Evolutionary conservation across 768 basidiomycete species (phyloP).

Genomic region (Mycena haematopus): DNA sequence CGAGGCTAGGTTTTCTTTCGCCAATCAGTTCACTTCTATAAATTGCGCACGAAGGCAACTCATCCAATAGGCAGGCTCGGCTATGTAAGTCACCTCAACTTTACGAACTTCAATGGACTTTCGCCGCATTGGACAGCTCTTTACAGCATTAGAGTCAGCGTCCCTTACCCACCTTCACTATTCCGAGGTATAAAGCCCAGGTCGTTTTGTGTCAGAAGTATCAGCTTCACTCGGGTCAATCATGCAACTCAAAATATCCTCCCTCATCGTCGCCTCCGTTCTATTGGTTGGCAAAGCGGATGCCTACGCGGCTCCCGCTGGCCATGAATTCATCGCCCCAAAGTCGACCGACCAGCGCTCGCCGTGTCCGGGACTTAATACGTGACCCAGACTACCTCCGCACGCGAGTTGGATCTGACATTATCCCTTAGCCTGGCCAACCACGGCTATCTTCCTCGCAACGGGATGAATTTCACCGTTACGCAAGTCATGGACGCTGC

Average conservation of each 20-base stretch:
- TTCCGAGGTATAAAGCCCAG: background rate
- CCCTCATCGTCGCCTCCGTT: background rate
- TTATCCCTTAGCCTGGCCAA: background rate
- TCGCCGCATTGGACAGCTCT: no score
- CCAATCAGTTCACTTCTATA: no score
- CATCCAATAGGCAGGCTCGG: no score
- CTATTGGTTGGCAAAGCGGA: background rate
- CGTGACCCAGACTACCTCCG: background rate
- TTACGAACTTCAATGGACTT: no score
- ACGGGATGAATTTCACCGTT: background rate
- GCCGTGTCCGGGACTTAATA: background rate
- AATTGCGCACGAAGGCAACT: no score
- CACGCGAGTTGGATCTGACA: background rate
- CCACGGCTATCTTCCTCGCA: background rate
- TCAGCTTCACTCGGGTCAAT: background rate
- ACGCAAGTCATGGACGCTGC: background rate
- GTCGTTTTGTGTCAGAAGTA: background rate
- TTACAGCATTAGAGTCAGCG: no score
- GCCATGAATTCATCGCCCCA: background rate
- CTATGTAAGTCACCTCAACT: no score
- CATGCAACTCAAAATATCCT: background rate
- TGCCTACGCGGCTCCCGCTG: background rate
- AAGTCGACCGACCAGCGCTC: background rate
- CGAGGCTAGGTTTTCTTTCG: no score
- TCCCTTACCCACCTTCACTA: no score